Evolutionary conservation across 2,329 filamentous ascomycete genomes (phyloP).

Genomic region (Incumbomyces delicatus): DNA sequence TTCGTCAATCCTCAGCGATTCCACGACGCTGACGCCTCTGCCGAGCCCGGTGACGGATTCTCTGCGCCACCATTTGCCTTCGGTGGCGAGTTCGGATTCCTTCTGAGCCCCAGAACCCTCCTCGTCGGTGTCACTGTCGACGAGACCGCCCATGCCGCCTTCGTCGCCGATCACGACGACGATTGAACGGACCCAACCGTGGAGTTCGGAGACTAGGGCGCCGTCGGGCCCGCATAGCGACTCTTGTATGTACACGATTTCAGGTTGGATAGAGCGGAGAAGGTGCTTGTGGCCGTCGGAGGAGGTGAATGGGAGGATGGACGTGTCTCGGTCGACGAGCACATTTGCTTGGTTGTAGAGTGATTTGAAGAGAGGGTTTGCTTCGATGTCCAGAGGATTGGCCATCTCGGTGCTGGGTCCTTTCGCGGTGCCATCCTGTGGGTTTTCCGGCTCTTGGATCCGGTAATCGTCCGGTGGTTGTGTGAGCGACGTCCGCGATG

Average conservation of each 20-base stretch:
- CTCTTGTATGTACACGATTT: conserved; percentile 80
- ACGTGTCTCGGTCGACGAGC: conserved; percentile 73
- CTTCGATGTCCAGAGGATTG: conserved; percentile 28
- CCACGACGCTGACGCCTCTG: conserved; percentile 79
- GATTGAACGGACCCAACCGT: conserved; percentile 53
- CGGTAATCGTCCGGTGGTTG: neutral
- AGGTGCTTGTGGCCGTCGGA: conserved; percentile 76
- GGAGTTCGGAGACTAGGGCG: conserved; percentile 57
- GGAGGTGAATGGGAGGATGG: conserved; percentile 82
- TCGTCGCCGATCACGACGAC: conserved; percentile 50
- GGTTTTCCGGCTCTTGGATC: neutral
- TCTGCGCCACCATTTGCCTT: conserved; percentile 59
- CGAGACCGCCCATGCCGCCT: conserved; percentile 60
- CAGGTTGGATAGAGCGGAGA: conserved; percentile 72
- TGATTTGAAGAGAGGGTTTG: conserved; percentile 60
- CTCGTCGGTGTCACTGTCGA: conserved; percentile 67
- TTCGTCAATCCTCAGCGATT: conserved; percentile 69
- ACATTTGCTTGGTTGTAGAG: conserved; percentile 69
- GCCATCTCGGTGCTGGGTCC: conserved; percentile 7
- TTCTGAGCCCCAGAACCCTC: conserved; percentile 38
- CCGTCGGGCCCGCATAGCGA: conserved; percentile 69
- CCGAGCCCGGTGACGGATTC: conserved; percentile 76
- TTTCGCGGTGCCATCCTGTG: too few relatives aligned
- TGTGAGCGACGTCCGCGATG: neutral
- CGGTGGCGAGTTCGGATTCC: conserved; percentile 19